Evolutionary conservation across 2,329 filamentous ascomycete genomes (phyloP).

Genomic region (Botryotinia calthae): DNA sequence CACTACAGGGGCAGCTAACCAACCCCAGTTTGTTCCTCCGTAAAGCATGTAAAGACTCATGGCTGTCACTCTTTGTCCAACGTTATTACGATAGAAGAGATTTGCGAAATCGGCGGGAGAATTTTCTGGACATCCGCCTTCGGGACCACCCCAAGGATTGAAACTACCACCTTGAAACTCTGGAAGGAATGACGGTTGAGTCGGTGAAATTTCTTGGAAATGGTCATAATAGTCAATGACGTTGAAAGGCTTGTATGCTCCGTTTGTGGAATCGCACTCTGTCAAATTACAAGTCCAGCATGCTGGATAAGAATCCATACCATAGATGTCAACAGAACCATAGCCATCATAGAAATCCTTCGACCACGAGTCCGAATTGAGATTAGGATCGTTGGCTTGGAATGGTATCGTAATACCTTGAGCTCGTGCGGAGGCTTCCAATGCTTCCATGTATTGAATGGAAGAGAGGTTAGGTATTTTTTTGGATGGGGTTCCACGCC

Average conservation of each 20-base stretch:
- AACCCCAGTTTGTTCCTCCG: constrained; percentile 59
- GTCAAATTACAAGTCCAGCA: constrained; percentile 64
- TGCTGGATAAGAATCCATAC: constrained; percentile 52
- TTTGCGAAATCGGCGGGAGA: constrained; percentile 60
- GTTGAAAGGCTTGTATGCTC: constrained; percentile 51
- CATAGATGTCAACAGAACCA: constrained; percentile 55
- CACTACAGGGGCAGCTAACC: constrained; percentile 57
- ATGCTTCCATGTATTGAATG: constrained; percentile 55
- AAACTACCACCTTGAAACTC: constrained; percentile 61
- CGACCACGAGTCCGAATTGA: constrained; percentile 57
- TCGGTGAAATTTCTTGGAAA: constrained; percentile 36
- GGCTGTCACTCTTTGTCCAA: constrained; percentile 57
- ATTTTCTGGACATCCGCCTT: constrained; percentile 44
- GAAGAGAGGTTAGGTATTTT: constrained; percentile 49
- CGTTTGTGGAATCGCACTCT: constrained; percentile 60
- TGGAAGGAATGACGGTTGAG: constrained; percentile 48
- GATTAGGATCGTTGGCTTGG: constrained; percentile 58
- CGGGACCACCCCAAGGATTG: constrained; percentile 60
- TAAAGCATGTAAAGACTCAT: constrained; percentile 64
- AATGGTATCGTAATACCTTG: constrained; percentile 59
- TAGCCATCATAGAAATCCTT: constrained; percentile 55
- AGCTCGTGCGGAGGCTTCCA: constrained; percentile 52
- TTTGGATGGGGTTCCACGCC: constrained; percentile 41
- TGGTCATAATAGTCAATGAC: constrained; percentile 40
- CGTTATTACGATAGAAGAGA: constrained; percentile 61